Conservation (phyloP, 352 stramenopile species). For the Globisporangium radiosum region DNA sequence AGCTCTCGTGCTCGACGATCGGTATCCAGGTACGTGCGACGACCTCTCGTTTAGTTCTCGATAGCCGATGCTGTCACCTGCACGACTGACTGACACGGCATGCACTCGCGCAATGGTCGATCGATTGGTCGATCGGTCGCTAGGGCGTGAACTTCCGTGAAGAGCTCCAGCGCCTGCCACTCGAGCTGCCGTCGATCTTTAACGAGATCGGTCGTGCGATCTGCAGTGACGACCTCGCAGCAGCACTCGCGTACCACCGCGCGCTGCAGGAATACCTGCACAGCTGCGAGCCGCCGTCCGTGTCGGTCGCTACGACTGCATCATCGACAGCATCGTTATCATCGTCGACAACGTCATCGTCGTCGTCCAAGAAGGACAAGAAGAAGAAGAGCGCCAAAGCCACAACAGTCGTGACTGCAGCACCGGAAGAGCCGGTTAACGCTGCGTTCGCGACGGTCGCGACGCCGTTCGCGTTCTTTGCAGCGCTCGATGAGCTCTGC, state of each 20-base stretch:
- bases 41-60: too few species aligned
- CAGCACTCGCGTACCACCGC: conserved; percentile 51
- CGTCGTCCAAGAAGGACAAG: conserved; percentile 38
- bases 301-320: conserved; percentile 12
- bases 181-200: conserved; percentile 52
- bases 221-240: conserved; percentile 29
- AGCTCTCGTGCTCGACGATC: conserved; percentile 46
- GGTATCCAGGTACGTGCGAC: conserved; percentile 36
- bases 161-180: conserved; percentile 50
- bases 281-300: conserved; percentile 35
- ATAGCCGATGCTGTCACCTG: too few species aligned
- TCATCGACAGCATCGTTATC: conserved; percentile 9
- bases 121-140: too few species aligned
- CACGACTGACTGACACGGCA: neutral
- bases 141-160: conserved; percentile 54
- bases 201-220: conserved; percentile 32
- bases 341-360: conserved; percentile 1
- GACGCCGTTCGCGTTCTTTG: conserved; percentile 44
- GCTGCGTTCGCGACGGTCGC: conserved; percentile 32
- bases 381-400: conserved; percentile 23
- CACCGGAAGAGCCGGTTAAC: conserved; percentile 8
- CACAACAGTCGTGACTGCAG: conserved; percentile 7
- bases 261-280: conserved; percentile 64
- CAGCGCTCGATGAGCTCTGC: conserved; percentile 43
- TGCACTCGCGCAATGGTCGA: neutral